Evolutionary conservation across 805 yeast species (phyloP), one percentile per base, ranked within the genome.

Genomic region (Metschnikowia dekortorum): DNA sequence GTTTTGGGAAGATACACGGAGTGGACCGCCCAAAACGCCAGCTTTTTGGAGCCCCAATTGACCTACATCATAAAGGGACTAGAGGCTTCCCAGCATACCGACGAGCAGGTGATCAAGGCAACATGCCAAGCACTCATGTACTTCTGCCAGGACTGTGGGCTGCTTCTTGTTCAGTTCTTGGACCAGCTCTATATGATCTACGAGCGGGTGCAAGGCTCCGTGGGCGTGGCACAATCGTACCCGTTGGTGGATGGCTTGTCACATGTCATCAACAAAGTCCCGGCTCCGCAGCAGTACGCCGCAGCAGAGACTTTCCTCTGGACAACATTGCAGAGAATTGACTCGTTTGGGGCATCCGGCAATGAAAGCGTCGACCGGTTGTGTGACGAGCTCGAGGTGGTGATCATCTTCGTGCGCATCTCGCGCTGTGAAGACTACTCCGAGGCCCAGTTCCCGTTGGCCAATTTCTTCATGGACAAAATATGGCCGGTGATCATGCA

Each of bases 1-100:
- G 96, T 94, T 1, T 71, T 94, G 38, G 98, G 99, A n/a, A 78
- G 99, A 60, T 94, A 94, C 66, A 88, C 98, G 1, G 89, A 87
- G 69, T 94, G 99, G 97, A 89, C 98, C 0, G 74, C 90, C 4
- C 78, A 82, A 57, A 95, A 94, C 67, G 90, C 96, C 4, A 85
- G 87, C 53, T 85, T 76, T 59, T 73, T 95, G 52, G 94, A 88
- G 66, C 78, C 83, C 44, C 96, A 91, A 66, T 75, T 94, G 50
- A 83, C 85, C 54, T 94, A 90, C 65, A 89, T 95, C 55, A 85
- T 85, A 50, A 76, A 75, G 52, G 96, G 97, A 0, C 86, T 89
- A 60, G 66, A 63, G 39, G 51, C 47, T 14, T 45, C 55, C 8
- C 51, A 49, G 37, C 38, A 47, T 6, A 51, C 57, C 34, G 55